Evolutionary conservation across 805 yeast genomes (phyloP).

Genomic region (Yarrowia hollandica): DNA sequence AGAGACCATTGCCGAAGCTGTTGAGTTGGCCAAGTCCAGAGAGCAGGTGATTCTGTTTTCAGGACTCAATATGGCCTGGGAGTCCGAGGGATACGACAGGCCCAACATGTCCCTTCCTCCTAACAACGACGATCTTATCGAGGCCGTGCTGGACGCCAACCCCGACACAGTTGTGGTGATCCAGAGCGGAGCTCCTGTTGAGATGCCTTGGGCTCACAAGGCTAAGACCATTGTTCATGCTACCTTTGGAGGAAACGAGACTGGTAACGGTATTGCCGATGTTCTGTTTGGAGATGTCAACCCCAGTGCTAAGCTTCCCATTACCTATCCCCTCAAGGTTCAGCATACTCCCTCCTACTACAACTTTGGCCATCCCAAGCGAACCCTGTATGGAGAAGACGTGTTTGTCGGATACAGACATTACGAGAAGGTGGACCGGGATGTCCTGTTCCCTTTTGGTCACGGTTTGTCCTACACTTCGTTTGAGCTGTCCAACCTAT

Average conservation of each 20-base stretch:
- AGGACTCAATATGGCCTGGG: constrained; percentile 59
- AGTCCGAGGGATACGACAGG: constrained; percentile 62
- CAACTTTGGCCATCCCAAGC: constrained; percentile 44
- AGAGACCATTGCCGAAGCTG: constrained; percentile 40
- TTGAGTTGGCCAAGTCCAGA: constrained; percentile 37
- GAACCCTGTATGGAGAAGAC: constrained; percentile 62
- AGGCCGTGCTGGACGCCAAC: constrained; percentile 49
- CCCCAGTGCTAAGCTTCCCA: constrained; percentile 60
- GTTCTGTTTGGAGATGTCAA: constrained; percentile 59
- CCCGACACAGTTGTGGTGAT: constrained; percentile 54
- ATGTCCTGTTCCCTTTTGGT: constrained; percentile 61
- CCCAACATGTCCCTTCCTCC: constrained; percentile 53
- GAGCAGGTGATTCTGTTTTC: constrained; percentile 56
- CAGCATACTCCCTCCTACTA: constrained; percentile 60
- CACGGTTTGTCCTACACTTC: constrained; percentile 61
- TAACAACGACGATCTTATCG: constrained; percentile 48
- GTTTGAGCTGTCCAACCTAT: constrained; percentile 48
- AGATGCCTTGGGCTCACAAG: constrained; percentile 53
- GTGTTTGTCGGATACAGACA: constrained; percentile 63
- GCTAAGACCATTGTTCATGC: constrained; percentile 52
- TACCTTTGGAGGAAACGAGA: constrained; percentile 60
- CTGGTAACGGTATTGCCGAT: constrained; percentile 61
- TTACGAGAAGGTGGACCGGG: constrained; percentile 54
- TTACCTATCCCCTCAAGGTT: constrained; percentile 54
- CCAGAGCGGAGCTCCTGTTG: constrained; percentile 63